A percentile compares a stretch with the other conserved stretches of the same genome.
These are phyloP conservation scores for Coemansia sp. DNA, from an alignment of 192 early-diverging fungal species.

Conservation along the genomic window DNA sequence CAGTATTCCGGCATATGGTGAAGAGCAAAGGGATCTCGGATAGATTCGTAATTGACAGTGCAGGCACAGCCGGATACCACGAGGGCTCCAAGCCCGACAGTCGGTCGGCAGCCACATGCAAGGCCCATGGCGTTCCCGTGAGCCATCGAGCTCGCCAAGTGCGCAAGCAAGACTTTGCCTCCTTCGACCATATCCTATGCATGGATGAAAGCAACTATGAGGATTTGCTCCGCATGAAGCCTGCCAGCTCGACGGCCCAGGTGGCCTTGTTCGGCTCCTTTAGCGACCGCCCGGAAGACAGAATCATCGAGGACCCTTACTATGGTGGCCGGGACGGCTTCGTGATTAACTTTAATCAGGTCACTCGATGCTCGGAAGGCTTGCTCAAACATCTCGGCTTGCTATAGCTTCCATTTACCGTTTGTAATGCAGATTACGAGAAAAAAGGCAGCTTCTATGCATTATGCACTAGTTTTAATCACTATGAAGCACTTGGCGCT, in stretches of 20 bases:
- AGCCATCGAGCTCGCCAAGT: slow-evolving; percentile 74
- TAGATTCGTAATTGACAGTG: slow-evolving; percentile 76
- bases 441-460: no score
- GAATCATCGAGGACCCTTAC: slow-evolving; percentile 51
- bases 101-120: slow-evolving; percentile 66
- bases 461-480: no score
- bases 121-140: slow-evolving; percentile 68
- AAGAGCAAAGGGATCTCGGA: slow-evolving; percentile 54
- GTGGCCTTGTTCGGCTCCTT: slow-evolving; percentile 48
- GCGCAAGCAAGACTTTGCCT: slow-evolving; percentile 56
- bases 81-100: slow-evolving; percentile 68
- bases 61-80: slow-evolving; percentile 84
- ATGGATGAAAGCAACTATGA: slow-evolving; percentile 84
- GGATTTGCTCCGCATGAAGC: slow-evolving; percentile 55
- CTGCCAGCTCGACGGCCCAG: slow-evolving; percentile 33
- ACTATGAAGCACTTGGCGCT: no score
- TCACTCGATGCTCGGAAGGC: slow-evolving; percentile 43
- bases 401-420: background rate
- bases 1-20: slow-evolving; percentile 81
- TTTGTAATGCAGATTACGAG: no score
- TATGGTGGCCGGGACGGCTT: slow-evolving; percentile 51
- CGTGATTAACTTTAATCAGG: slow-evolving; percentile 42
- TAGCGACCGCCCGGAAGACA: slow-evolving; percentile 9
- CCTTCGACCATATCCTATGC: slow-evolving; percentile 85
- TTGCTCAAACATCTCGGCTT: slow-evolving; percentile 34